Base-by-base conservation (phyloP, 768 basidiomycete species). In the Obba rivulosa region DNA sequence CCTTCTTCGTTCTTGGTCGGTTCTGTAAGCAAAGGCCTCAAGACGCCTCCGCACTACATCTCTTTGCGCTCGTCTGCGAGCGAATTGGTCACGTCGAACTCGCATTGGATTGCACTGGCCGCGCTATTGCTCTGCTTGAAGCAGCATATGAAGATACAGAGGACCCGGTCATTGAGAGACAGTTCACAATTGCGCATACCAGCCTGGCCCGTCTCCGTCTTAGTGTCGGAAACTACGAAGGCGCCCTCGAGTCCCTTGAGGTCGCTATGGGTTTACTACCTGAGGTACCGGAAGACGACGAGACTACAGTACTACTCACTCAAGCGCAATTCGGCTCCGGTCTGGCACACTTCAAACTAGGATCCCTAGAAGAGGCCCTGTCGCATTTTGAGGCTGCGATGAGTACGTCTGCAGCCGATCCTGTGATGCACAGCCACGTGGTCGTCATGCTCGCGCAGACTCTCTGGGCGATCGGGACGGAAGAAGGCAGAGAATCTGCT, bases 141-240 rank as follows among this genome's bases (percentile, higher is more conserved):
- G 75, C 80, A 1, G 76, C 78, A 22, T 99, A 96, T 67, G 96
- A 99, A 63, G 81, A 86, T 45, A 79, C 78, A 13, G 96, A 99
- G 64, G 85, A 91, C 45, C 66, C 83, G 1, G 68, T 72, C 20
- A 79, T 91, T 10, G 96, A 97, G 65, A 69, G 73, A 43, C 83
- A 79, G 45, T 99, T 86, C 59, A 80, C 78, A 4, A 79, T 92
- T 34, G 89, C 93, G 0, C 87, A 93, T 53, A 70, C 79, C 20
- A 95, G 87, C 50, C 69, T 92, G 8, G 96, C 85, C 0, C 80
- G 96, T 9, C 63, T 95, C 21, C 75, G 79, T 17, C 68, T 95
- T n/a, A 72, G 83, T 0, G 59, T 73, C 3, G 67, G 70, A 11
- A 75, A 87, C 46, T 83, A 80, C 59, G 66, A 72, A 0, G 77